Percentiles rank a stretch among this genome's conserved stretches.
These are phyloP conservation scores for Nicotiana benthamiana DNA, from an alignment of 257 asterid species.

Conservation along the genomic window DNA sequence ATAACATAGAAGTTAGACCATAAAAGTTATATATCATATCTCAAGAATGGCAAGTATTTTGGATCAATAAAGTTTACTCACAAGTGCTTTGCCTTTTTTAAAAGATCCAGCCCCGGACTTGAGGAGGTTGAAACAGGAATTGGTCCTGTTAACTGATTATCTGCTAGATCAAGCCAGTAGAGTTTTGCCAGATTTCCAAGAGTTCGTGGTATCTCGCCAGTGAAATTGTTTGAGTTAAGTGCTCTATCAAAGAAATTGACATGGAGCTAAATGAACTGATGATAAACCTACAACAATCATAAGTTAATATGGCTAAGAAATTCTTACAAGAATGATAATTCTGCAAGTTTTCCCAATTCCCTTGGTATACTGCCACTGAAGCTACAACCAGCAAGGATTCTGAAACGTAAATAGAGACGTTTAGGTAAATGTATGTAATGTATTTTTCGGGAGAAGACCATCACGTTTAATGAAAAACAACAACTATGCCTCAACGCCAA, in stretches of 20 bases:
- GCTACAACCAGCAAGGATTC: constrained; percentile 94
- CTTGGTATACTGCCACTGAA: constrained; percentile 66
- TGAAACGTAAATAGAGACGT: constrained; percentile 17
- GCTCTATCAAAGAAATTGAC: constrained; percentile 45
- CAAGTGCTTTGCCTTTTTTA: constrained; percentile 92
- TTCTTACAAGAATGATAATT: constrained; percentile 86
- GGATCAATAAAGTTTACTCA: constrained; percentile 24
- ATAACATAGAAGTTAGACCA: constrained; percentile 23
- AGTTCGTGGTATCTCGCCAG: constrained; percentile 79
- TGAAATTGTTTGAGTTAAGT: constrained; percentile 81
- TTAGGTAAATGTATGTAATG: neutral
- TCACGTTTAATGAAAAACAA: no score
- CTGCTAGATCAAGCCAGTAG: constrained; percentile 91
- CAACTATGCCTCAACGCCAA: no score
- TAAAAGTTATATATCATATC: neutral
- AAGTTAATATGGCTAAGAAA: neutral
- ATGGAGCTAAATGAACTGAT: neutral
- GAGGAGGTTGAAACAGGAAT: constrained; percentile 62
- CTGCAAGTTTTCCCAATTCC: constrained; percentile 69
- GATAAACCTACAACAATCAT: neutral
- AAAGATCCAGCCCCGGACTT: constrained; percentile 76
- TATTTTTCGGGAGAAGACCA: neutral
- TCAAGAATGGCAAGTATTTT: neutral
- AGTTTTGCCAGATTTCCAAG: constrained; percentile 76
- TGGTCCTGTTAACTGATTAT: constrained; percentile 69